These are phyloP conservation scores for Penicillium sp. DNA, from an alignment of 2,329 filamentous ascomycete species.

Conservation along the genomic window DNA sequence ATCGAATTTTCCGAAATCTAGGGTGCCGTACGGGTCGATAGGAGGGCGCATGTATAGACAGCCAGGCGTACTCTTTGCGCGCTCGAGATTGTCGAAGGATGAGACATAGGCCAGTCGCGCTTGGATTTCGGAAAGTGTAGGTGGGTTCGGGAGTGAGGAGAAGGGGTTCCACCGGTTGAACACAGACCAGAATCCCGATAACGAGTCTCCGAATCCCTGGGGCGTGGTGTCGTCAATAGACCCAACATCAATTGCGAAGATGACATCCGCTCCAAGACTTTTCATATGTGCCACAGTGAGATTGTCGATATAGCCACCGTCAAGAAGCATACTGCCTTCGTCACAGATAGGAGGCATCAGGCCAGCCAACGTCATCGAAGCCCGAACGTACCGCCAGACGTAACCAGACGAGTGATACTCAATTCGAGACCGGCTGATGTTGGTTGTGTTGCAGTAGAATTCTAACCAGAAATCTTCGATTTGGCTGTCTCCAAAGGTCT, in stretches of 20 bases:
- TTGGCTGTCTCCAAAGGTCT: slow-evolving; percentile 92
- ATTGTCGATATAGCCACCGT: slow-evolving; percentile 97
- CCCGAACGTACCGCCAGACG: slow-evolving; percentile 93
- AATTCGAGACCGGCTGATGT: slow-evolving; percentile 87
- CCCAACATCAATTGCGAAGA: slow-evolving; percentile 94
- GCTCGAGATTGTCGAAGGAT: slow-evolving; percentile 88
- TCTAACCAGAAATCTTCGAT: slow-evolving; percentile 99
- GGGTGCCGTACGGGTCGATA: slow-evolving; percentile 85
- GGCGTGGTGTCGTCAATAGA: slow-evolving; percentile 87
- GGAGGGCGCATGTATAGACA: slow-evolving; percentile 97
- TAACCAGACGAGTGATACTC: slow-evolving; percentile 97
- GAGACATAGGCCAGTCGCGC: slow-evolving; percentile 91
- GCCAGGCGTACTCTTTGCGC: slow-evolving; percentile 84
- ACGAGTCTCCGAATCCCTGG: slow-evolving; percentile 87
- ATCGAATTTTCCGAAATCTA: slow-evolving; percentile 97
- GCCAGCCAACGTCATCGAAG: slow-evolving; percentile 94
- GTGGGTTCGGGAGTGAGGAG: slow-evolving; percentile 82
- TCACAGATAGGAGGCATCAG: slow-evolving; percentile 91
- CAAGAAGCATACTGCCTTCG: slow-evolving; percentile 92
- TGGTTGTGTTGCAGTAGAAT: slow-evolving; percentile 99
- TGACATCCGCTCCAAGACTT: slow-evolving; percentile 83
- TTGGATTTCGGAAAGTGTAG: slow-evolving; percentile 93
- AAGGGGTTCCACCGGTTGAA: slow-evolving; percentile 97
- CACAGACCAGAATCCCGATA: slow-evolving; percentile 93
- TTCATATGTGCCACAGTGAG: slow-evolving; percentile 98